Conservation (phyloP, 169 alveolate species). For the Plasmodium gaboni region DNA sequence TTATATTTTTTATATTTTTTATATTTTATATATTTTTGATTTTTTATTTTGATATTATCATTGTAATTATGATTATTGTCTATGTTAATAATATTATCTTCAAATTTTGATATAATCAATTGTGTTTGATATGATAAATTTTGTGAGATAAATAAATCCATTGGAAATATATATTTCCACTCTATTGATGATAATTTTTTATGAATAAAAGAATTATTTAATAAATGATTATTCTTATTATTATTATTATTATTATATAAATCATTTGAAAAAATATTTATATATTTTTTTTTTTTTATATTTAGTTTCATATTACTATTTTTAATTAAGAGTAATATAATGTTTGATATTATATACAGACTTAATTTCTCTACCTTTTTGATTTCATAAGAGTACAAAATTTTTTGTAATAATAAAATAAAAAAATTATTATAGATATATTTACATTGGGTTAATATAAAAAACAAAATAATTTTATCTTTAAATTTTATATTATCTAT, state of each 20-base stretch:
- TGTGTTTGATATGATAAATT: too few relatives aligned
- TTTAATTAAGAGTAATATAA: constrained; percentile 14
- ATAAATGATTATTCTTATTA: too few relatives aligned
- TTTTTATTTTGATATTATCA: not conserved
- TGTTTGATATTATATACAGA: constrained; percentile 14
- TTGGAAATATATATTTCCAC: too few relatives aligned
- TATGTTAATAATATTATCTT: too few relatives aligned
- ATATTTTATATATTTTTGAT: not conserved
- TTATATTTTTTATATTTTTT: not conserved
- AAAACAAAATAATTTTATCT: constrained; percentile 2
- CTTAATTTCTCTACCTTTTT: not conserved
- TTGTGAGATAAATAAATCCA: too few relatives aligned
- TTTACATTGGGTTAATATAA: constrained; percentile 24
- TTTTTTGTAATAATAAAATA: not conserved
- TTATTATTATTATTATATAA: not conserved
- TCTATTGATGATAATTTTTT: too few relatives aligned
- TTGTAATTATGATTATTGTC: too few relatives aligned
- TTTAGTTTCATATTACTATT: constrained; percentile 12
- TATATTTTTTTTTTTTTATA: constrained; percentile 21
- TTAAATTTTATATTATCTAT: constrained; percentile 10
- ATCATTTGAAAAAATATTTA: constrained; percentile 40
- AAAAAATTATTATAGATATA: constrained; percentile 11
- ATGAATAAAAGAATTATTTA: too few relatives aligned
- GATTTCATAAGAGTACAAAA: not conserved
- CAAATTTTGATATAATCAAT: too few relatives aligned